phyloP scores from a whole-genome alignment of 441 rosid species.

The Adansonia rubrostipa region DNA sequence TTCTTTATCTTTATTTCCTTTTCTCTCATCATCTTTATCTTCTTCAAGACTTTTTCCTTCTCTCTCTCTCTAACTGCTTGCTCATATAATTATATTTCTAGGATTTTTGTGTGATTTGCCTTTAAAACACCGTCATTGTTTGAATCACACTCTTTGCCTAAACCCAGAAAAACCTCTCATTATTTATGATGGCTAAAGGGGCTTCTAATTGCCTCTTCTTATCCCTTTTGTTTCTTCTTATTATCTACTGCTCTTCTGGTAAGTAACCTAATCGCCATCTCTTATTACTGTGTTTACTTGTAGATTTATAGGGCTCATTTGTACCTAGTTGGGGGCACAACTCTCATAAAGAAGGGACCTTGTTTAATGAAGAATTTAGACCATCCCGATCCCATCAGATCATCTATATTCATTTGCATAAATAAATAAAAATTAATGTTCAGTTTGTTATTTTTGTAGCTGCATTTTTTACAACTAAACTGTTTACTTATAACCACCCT shows the following conservation, averaged over 20 bases:
- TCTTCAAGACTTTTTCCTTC: neutral
- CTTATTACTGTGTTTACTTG: neutral
- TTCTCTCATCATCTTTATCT: constrained; percentile 18
- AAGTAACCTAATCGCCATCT: constrained; percentile 26
- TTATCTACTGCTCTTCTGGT: constrained; percentile 55
- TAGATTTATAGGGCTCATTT: neutral
- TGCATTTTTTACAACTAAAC: neutral
- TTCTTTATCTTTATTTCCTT: constrained; percentile 30
- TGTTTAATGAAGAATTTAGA: neutral
- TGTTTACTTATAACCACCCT: neutral
- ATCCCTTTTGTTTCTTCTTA: constrained; percentile 53
- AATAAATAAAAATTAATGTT: neutral
- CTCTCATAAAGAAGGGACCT: neutral
- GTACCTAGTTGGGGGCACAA: neutral
- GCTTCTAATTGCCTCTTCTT: constrained; percentile 42
- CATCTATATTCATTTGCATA: neutral
- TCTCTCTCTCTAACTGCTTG: constrained; percentile 28
- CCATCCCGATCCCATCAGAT: neutral
- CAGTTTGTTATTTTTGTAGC: neutral
- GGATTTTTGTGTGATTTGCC: constrained; percentile 24
- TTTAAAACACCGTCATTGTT: constrained; percentile 33
- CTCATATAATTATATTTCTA: constrained; percentile 21
- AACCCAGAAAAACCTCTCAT: constrained; percentile 30
- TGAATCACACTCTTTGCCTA: constrained; percentile 34
- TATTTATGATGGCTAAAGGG: constrained; percentile 51